Evolutionary conservation across 495 filamentous ascomycete species (phyloP).

Genomic region (Cryomyces minteri): DNA sequence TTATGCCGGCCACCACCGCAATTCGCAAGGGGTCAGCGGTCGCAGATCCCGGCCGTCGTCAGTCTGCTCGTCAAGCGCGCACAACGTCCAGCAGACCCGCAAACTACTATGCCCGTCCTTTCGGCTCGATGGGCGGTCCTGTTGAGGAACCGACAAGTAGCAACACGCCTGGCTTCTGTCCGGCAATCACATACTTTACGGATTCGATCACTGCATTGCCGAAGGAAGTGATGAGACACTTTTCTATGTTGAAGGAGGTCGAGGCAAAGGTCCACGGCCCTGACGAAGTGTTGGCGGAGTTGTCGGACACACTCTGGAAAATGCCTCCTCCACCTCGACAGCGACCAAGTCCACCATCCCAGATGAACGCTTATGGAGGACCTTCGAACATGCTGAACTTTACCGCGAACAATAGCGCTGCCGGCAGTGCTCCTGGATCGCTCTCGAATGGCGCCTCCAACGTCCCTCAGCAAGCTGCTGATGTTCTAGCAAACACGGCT

Average conservation of each 20-base stretch:
- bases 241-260: constrained; percentile 87
- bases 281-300: constrained; percentile 48
- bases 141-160: constrained; percentile 17
- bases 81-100: constrained; percentile 39
- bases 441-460: constrained; percentile 8
- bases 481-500: constrained; percentile 20
- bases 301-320: constrained; percentile 26
- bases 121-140: constrained; percentile 25
- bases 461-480: constrained; percentile 12
- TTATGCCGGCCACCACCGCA: neutral
- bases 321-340: constrained; percentile 26
- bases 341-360: neutral
- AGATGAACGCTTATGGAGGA: neutral
- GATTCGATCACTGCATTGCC: constrained; percentile 85
- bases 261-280: constrained; percentile 81
- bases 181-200: constrained; percentile 84
- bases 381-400: constrained; percentile 1
- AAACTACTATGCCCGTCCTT: constrained; percentile 35
- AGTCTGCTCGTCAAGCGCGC: constrained; percentile 39
- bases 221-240: constrained; percentile 85
- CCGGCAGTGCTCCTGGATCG: constrained; percentile 12
- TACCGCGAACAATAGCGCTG: constrained; percentile 10
- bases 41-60: constrained; percentile 24
- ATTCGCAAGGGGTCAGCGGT: neutral
- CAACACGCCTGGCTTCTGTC: constrained; percentile 53